Evolutionary conservation across 192 early-diverging fungal genomes (phyloP).

Genomic region (Rhizophagus sp.): DNA sequence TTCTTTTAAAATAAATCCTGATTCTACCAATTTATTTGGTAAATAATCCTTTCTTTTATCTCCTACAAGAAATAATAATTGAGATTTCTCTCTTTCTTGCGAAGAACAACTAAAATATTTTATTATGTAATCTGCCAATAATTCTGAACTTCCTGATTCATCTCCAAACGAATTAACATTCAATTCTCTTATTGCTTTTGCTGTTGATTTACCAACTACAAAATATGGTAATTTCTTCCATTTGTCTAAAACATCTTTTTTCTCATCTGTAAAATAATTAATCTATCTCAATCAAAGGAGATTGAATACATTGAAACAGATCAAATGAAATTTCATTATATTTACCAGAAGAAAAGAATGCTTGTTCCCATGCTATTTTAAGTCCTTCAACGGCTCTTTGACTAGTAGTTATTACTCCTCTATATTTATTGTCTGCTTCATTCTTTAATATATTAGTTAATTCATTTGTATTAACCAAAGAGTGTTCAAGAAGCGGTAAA

Average conservation of each 20-base stretch:
- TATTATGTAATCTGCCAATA: slow-evolving; percentile 39
- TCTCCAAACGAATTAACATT: slow-evolving; percentile 20
- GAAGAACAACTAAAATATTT: background rate
- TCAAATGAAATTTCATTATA: background rate
- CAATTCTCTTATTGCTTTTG: slow-evolving; percentile 24
- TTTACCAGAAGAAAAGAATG: slow-evolving; percentile 19
- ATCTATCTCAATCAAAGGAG: too few species aligned
- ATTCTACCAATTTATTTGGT: slow-evolving; percentile 30
- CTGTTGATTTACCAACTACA: slow-evolving; percentile 49
- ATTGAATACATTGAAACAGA: too few species aligned
- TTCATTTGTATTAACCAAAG: background rate
- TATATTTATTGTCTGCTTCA: slow-evolving; percentile 28
- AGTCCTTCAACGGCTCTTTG: slow-evolving; percentile 48
- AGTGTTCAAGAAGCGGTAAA: slow-evolving; percentile 35
- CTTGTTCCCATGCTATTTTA: slow-evolving; percentile 18
- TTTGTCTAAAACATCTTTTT: background rate
- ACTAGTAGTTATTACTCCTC: slow-evolving; percentile 43
- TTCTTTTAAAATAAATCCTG: slow-evolving; percentile 36
- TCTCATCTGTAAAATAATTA: background rate
- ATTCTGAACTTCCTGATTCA: slow-evolving; percentile 43
- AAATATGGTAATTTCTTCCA: slow-evolving; percentile 45
- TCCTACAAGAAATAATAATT: slow-evolving; percentile 52
- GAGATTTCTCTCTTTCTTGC: too few species aligned
- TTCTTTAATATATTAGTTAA: slow-evolving; percentile 28
- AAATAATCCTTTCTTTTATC: slow-evolving; percentile 52